Base-by-base conservation (phyloP, 805 yeast species). In the Schwanniomyces pseudopolymorphus region DNA sequence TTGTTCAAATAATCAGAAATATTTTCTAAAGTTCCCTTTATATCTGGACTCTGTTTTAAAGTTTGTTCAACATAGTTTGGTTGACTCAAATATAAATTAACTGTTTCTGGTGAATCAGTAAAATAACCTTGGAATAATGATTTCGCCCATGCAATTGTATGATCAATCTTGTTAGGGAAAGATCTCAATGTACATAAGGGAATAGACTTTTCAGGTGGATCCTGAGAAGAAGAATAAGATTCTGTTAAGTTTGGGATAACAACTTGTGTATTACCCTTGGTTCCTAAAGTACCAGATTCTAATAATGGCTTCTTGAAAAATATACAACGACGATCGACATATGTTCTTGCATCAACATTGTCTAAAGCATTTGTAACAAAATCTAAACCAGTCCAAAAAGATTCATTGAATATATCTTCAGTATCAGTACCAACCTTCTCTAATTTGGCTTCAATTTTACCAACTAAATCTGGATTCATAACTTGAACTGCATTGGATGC, bases 101-200 rank as follows among this genome's bases (percentile, higher is more conserved):
- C 98, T 59, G 89, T 89, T 67, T 89, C 96, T 16, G 96, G 91
- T n/a, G 89, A 78, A 50, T 92, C 97, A 31, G 83, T 75, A 67
- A 94, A 94, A 61, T 83, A 89, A 17, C 94, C 96, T 75, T 87
- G 94, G 78, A 94, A 94, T 62, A 89, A 76, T 16, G 90, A 84
- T 72, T 95, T 95, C 13, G 98, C 96, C 99, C 99, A 94, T 5
- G 99, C 98, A 70, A 94, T 94, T 1, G 99, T 94, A 64, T 94
- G 99, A 65, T 94, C 99, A 59, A 94, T 94, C 70, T 92, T 92
- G 69, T 90, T 88, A 47, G 99, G 99, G 85, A 94, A 94, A 3
- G 96, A 88, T 70, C 98, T 84, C 63, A 94, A 78, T 2, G 99
- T 94, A 79, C 99, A 94, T 60, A 94, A 78, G 26, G 99, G 99